phyloP scores from a whole-genome alignment of 1,284 basidiomycete species.

The Cryptococcus sp. region DNA sequence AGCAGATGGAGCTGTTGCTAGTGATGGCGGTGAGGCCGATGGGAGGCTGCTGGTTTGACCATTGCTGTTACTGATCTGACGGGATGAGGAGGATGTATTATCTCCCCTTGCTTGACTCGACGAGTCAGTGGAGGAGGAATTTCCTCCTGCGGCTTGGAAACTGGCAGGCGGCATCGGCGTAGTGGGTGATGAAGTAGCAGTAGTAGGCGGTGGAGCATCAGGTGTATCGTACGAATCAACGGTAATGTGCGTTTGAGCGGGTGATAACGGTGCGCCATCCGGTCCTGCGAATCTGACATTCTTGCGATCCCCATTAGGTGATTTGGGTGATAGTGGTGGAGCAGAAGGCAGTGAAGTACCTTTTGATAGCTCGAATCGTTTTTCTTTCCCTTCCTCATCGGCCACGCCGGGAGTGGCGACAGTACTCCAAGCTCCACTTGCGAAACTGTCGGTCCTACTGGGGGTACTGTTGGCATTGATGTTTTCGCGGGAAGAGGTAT shows the following conservation, averaged over 20 bases:
- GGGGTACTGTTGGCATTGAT: slow-evolving; percentile 5
- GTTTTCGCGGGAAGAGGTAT: slow-evolving; percentile 4
- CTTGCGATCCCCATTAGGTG: slow-evolving; percentile 21
- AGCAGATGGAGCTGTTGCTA: slow-evolving; percentile 14
- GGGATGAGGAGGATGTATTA: slow-evolving; percentile 2
- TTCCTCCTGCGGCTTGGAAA: slow-evolving; percentile 1
- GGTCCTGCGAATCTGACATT: slow-evolving; percentile 44
- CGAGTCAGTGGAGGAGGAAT: slow-evolving; percentile 3
- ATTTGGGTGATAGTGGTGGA: slow-evolving; percentile 8
- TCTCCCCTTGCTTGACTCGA: slow-evolving; percentile 3
- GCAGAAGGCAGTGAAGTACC: slow-evolving; percentile 8
- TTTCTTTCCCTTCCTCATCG: slow-evolving; percentile 19
- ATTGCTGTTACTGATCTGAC: slow-evolving; percentile 1
- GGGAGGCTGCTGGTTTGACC: slow-evolving; percentile 19
- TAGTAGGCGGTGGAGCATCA: slow-evolving; percentile 40
- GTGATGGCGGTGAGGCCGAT: slow-evolving; percentile 1
- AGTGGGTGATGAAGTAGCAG: slow-evolving; percentile 18
- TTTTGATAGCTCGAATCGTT: slow-evolving; percentile 16
- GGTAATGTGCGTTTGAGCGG: slow-evolving; percentile 32
- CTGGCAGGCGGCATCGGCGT: slow-evolving; percentile 6
- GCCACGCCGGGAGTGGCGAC: slow-evolving; percentile 44
- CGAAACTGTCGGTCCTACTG: slow-evolving; percentile 7
- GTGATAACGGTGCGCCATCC: slow-evolving; percentile 44
- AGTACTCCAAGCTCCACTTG: slow-evolving; percentile 39
- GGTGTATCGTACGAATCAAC: slow-evolving; percentile 35